phyloP scores from a whole-genome alignment of 1,284 basidiomycete genomes.

The Sporisorium scitamineum region DNA sequence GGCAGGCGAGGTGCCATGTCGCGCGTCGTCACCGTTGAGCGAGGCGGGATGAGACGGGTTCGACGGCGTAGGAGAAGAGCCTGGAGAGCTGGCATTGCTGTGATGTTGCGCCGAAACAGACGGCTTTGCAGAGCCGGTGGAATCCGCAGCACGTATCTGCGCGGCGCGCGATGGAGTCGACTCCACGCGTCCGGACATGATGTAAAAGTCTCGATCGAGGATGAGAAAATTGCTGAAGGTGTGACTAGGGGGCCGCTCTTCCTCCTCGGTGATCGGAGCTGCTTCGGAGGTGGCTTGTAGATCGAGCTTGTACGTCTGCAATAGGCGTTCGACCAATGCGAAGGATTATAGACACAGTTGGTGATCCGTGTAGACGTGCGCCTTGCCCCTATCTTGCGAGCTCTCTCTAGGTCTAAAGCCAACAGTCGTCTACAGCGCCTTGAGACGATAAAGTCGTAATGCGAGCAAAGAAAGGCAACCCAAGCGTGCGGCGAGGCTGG shows the following conservation, averaged over 20 bases:
- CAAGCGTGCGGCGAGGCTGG: not conserved
- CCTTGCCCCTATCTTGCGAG: constrained; percentile 18
- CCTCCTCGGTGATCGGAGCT: not conserved
- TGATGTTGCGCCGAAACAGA: not conserved
- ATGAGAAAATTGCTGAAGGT: not conserved
- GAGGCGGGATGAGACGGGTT: constrained; percentile 38
- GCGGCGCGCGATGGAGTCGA: constrained; percentile 7
- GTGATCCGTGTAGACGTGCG: constrained; percentile 24
- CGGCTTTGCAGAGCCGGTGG: constrained; percentile 8
- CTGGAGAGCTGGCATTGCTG: constrained; percentile 17
- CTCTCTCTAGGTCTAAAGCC: constrained; percentile 42
- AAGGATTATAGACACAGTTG: not conserved
- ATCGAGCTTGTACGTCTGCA: not conserved
- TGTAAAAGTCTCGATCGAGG: not conserved
- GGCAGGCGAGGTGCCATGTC: constrained; percentile 41
- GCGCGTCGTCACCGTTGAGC: constrained; percentile 37
- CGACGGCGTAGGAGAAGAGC: constrained; percentile 31
- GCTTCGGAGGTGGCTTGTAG: not conserved
- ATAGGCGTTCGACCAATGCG: too few relatives aligned
- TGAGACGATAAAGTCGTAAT: not conserved
- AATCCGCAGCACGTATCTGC: constrained; percentile 1
- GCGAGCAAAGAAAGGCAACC: not conserved
- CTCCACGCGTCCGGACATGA: constrained; percentile 19
- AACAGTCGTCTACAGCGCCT: constrained; percentile 15
- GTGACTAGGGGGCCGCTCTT: not conserved